Conservation (phyloP, 192 early-diverging fungal genomes). For the Pilaira anomala region DNA sequence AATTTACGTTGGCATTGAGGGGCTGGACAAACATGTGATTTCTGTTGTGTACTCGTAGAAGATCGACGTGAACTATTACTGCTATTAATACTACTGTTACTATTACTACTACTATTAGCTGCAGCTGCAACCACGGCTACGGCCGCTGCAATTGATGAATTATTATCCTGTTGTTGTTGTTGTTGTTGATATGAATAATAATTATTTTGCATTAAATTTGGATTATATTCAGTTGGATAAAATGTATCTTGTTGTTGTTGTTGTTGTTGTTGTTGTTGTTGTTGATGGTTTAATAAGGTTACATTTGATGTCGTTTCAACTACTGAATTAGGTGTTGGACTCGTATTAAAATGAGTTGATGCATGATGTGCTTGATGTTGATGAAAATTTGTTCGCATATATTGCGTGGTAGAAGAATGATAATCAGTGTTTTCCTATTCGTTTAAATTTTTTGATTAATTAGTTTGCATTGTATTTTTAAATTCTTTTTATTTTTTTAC, state of each 20-base stretch:
- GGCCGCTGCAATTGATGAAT: background rate
- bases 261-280: background rate
- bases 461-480: constrained; percentile 39
- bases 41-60: constrained; percentile 13
- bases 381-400: constrained; percentile 10
- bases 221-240: background rate
- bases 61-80: background rate
- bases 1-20: constrained; percentile 53
- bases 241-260: background rate
- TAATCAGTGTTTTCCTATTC: constrained; percentile 8
- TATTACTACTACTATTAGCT: no score
- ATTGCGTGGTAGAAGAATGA: background rate
- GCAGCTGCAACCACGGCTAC: background rate
- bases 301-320: no score
- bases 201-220: background rate
- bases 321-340: no score
- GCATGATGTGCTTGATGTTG: no score
- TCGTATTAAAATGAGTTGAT: no score
- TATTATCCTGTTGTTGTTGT: background rate
- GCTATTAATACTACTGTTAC: background rate
- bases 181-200: background rate
- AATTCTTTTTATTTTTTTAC: constrained; percentile 8
- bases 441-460: background rate
- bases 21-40: constrained; percentile 29
- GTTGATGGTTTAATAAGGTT: background rate